These are phyloP conservation scores for Massospora cicadina DNA, from an alignment of 371 early-diverging fungal species.

Conservation along the genomic window DNA sequence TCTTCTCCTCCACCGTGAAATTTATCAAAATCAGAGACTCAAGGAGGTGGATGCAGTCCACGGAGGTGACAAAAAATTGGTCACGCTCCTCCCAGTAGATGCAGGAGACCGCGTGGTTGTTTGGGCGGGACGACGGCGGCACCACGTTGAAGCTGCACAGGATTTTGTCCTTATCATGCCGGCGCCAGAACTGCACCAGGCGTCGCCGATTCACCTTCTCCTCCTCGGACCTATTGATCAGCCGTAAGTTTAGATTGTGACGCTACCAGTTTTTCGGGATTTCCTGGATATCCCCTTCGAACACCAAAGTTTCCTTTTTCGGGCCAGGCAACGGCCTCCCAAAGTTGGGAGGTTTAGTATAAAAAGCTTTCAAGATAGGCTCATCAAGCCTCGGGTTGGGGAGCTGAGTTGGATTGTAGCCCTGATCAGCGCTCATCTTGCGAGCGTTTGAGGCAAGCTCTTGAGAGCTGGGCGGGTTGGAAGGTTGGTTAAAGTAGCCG, in stretches of 20 bases:
- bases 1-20: slow-evolving; percentile 70
- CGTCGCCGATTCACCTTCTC: slow-evolving; percentile 45
- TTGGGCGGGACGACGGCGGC: slow-evolving; percentile 27
- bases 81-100: slow-evolving; percentile 61
- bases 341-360: neutral
- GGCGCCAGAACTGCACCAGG: slow-evolving; percentile 52
- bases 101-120: slow-evolving; percentile 51
- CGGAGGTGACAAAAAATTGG: slow-evolving; percentile 59
- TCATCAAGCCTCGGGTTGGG: no score
- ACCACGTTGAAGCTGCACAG: slow-evolving; percentile 38
- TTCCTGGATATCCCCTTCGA: slow-evolving; percentile 37
- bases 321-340: neutral
- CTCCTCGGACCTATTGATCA: slow-evolving; percentile 23
- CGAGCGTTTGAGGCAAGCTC: neutral
- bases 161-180: slow-evolving; percentile 36
- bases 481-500: neutral
- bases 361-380: neutral
- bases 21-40: slow-evolving; percentile 54
- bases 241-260: neutral
- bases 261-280: slow-evolving; percentile 31
- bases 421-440: neutral
- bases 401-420: no score
- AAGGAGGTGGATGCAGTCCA: slow-evolving; percentile 57
- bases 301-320: slow-evolving; percentile 37
- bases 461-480: no score